Evolutionary conservation across 805 yeast species (phyloP).

Genomic region (Candida corydali): DNA sequence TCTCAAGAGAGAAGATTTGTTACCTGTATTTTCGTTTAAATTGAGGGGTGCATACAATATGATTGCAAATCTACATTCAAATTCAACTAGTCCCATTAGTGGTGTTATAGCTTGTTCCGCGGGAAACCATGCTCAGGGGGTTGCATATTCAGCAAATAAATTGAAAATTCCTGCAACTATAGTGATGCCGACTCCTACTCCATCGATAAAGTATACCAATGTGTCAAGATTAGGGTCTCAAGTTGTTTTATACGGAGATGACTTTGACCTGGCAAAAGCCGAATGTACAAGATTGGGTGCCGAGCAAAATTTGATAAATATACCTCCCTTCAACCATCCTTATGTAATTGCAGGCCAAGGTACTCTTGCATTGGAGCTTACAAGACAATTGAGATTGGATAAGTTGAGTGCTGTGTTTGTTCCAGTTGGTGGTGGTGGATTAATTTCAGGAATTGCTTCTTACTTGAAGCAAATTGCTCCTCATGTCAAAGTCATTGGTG

Average conservation of each 20-base stretch:
- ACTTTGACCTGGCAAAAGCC: constrained; percentile 89
- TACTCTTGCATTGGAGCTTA: constrained; percentile 88
- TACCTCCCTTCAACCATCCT: constrained; percentile 99
- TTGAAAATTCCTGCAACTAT: constrained; percentile 91
- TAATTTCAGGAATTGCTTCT: constrained; percentile 85
- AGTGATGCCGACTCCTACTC: constrained; percentile 97
- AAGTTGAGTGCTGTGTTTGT: constrained; percentile 83
- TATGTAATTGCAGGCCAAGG: constrained; percentile 99
- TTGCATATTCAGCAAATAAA: constrained; percentile 84
- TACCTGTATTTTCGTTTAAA: constrained; percentile 95
- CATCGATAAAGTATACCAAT: constrained; percentile 87
- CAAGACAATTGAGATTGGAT: constrained; percentile 78
- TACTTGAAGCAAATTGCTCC: constrained; percentile 95
- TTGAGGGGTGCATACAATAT: constrained; percentile 96
- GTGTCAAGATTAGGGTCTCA: constrained; percentile 91
- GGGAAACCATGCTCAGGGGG: constrained; percentile 99
- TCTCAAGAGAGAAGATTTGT: constrained; percentile 86
- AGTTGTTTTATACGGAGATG: constrained; percentile 90
- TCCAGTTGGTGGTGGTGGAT: constrained; percentile 97
- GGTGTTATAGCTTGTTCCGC: constrained; percentile 99
- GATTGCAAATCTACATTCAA: constrained; percentile 80
- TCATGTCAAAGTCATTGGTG: constrained; percentile 93
- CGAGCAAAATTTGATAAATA: constrained; percentile 73
- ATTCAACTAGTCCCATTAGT: constrained; percentile 46
- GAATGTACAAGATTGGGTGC: constrained; percentile 75